Base-by-base conservation (phyloP, 2,329 filamentous ascomycete genomes). In the Colletotrichum euphorbiae region DNA sequence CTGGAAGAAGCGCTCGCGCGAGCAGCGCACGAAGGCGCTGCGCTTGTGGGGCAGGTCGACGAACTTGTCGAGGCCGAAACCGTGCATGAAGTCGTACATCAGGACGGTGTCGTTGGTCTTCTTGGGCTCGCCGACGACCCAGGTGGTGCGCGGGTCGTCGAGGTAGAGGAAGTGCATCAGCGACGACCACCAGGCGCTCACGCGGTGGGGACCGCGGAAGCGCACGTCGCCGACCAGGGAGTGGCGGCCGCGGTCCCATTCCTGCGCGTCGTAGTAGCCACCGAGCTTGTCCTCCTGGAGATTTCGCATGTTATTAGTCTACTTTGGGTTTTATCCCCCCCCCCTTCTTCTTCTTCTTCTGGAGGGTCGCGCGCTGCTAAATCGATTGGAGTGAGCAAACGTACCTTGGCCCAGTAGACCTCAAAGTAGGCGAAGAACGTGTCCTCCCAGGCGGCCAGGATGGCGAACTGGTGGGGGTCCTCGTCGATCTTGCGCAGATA, bases 341-440 rank as follows among this genome's bases (percentile, higher is more conserved):
- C n/a, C n/a, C n/a, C n/a, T n/a, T n/a, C n/a, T n/a, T n/a, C 4
- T 28, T 28, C 1, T 28, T 8, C 28, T 28, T 8, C 28, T 28
- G 28, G 2, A 28, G 28, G 6, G 28, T 28, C 28, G 28, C 28
- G 28, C 28, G 28, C 28, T 6, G 28, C 28, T 28, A 64, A 28
- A 24, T 12, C 8, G 71, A 62, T 70, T 74, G 52, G 70, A 68
- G 17, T 71, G 69, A 12, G 69, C 67, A 48, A 78, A 70, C 62
- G 46, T 79, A 87, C 85, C 82, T 89, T 89, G 40, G 89, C 90
- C 91, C 91, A 94, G 77, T 94, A 94, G 2, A 94, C 82, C 77
- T 95, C 92, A 75, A 92, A 94, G 76, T 94, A 94, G 0, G 91
- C 89, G 76, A 94, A 94, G 54, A 82, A 86, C 2, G 83, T 84